Base-by-base conservation (phyloP, 164 flowering plant genomes). In the Magnolia kwangsiensis region DNA sequence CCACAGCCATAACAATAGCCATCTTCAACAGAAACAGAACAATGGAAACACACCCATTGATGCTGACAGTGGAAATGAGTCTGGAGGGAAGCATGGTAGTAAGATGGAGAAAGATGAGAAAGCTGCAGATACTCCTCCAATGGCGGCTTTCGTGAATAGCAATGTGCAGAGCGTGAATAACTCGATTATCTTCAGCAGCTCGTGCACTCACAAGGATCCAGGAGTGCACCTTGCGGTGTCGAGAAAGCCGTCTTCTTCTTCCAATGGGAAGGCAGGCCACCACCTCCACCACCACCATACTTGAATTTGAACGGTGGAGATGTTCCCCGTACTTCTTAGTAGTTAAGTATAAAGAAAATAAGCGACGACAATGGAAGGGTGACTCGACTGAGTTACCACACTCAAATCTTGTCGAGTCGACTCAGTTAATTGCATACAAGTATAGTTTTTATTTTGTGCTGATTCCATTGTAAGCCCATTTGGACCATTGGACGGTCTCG, bases 101-200 rank as follows among this genome's bases (percentile, higher is more conserved):
- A 29, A 69, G 66, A 51, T 63, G 37, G 72, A 29, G 29, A 13
- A 74, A 64, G 71, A 61, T 27, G 79, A 75, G 1, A 82, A 78
- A 18, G 75, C 63, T 16, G 45, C 23, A 69, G 61, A n/a, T 1
- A 45, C 77, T 1, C 77, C 69, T 19, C 86, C 87, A 0, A 75
- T 82, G 84, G 76, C 72, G 4, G 89, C 91, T 9, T 84, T 78
- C 71, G 79, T 84, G 83, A 92, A 92, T 78, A 91, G 94, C 76
- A 92, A 92, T 50, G 95, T 92, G 2, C 97, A 92, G 68, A 80
- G 87, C 29, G 83, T 89, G 9, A 92, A 90, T 81, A 89, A 88
- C 79, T 89, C 95, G 61, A 82, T 92, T 8, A 29, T 92, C 66
- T 79, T 50, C 81, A 72, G 88, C 50, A 51, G 78, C 73, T 63